These are phyloP conservation scores for Penicillium silybi DNA, from an alignment of 495 filamentous ascomycete species.

Conservation along the genomic window DNA sequence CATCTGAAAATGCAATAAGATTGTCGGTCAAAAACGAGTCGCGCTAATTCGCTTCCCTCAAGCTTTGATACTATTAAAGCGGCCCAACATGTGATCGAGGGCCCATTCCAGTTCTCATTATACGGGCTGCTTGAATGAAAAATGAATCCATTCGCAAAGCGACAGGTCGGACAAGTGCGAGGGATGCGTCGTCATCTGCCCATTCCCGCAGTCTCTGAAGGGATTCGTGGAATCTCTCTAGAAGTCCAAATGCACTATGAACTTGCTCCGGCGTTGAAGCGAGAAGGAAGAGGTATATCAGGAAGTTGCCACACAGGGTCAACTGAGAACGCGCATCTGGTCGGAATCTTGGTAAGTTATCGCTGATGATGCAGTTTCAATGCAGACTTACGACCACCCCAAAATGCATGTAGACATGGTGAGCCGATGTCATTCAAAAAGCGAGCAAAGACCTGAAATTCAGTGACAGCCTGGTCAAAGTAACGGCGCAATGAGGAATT, in stretches of 20 bases:
- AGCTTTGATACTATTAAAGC: not conserved
- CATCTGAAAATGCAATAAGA: not conserved
- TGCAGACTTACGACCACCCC: not conserved
- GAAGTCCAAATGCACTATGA: conserved; percentile 9
- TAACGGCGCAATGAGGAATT: not conserved
- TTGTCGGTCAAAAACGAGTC: too few relatives aligned
- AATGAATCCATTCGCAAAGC: conserved; percentile 8
- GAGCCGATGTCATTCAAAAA: not conserved
- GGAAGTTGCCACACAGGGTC: conserved; percentile 15
- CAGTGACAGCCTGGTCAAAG: not conserved
- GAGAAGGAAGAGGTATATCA: conserved; percentile 23
- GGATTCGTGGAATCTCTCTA: conserved; percentile 14
- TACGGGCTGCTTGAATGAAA: conserved; percentile 2
- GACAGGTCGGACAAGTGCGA: conserved; percentile 6
- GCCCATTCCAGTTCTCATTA: conserved; percentile 7
- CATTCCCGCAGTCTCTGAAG: conserved; percentile 2
- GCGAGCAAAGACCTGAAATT: not conserved
- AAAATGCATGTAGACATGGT: not conserved
- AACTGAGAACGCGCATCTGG: conserved; percentile 16
- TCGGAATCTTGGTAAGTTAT: not conserved
- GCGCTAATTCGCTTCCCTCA: too few relatives aligned
- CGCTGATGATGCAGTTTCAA: too few relatives aligned
- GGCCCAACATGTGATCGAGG: not conserved
- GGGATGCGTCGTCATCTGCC: not conserved
- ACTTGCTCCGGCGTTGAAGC: conserved; percentile 16